Evolutionary conservation across 2,329 filamentous ascomycete genomes (phyloP), one percentile per base, ranked within the genome.

Genomic region (Zasmidium cellare): DNA sequence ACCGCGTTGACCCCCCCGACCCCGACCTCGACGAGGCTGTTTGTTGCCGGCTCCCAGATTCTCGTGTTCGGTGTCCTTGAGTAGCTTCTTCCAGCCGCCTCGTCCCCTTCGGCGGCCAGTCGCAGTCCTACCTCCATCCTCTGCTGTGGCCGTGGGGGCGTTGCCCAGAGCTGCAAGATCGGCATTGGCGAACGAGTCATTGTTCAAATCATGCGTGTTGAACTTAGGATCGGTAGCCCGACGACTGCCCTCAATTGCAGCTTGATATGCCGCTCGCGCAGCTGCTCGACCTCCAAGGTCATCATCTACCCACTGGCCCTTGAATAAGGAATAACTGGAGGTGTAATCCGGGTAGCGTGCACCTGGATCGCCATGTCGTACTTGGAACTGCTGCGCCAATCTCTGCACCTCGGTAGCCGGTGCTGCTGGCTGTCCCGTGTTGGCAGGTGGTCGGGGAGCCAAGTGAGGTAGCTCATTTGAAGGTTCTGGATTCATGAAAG

Each of bases 31-130:
- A 23, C 24, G 47, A 51, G 47, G 31, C n/a, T 46, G 53, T 49
- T 55, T 52, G 31, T 46, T 20, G 9, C 55, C 55, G 46, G 58
- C 66, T 38, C 59, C 58, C 11, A 67, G 41, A 25, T 67, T 60
- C 46, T 69, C 71, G 53, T 72, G 70, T 51, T 70, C 70, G 9
- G 71, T 72, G 18, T 69, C 71, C 61, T 70, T 71, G 18, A 73
- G 53, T 1, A 70, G 60, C 58, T 64, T 67, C 51, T 67, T 70
- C 68, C 69, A 72, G 11, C 69, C 70, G 22, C 67, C 56, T 45
- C 64, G 53, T 22, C 62, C 60, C 46, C 65, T 62, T 16, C 66
- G 35, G 5, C 35, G 35, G 11, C 7, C 35, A 41, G 35, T 3
- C 3, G 12, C 7, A n/a, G 35, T 14, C 7, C 35, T 18, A 9